Conservation (phyloP, 306 rosid genomes). For the Quercus dentata region DNA sequence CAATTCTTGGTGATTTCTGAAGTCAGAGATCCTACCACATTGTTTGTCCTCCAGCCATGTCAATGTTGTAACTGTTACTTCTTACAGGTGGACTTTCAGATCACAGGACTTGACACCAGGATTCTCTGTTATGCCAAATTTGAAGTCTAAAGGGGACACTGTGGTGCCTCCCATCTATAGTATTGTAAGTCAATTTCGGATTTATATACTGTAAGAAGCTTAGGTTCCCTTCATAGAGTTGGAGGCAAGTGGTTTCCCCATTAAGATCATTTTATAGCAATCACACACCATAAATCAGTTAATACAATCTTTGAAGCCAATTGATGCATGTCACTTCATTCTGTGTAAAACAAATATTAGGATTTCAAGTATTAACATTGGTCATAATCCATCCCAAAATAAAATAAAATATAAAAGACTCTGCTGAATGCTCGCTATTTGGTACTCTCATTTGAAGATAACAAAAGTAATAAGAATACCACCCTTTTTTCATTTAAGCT, state of each 20-base stretch:
- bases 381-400: not conserved
- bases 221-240: not conserved
- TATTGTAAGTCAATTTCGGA: conserved; percentile 47
- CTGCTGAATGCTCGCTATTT: not conserved
- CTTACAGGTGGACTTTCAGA: conserved; percentile 85
- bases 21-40: not conserved
- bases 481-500: not conserved
- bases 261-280: not conserved
- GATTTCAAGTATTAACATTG: not conserved
- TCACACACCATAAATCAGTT: not conserved
- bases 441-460: not conserved
- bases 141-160: conserved; percentile 50
- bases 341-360: not conserved
- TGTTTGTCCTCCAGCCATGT: not conserved
- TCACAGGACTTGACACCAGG: conserved; percentile 82
- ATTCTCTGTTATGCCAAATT: conserved; percentile 81
- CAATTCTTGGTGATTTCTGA: conserved; percentile 6
- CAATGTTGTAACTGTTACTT: conserved; percentile 1
- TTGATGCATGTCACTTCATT: not conserved
- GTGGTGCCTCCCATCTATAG: conserved; percentile 81
- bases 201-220: not conserved
- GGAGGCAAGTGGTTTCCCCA: not conserved
- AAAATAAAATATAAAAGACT: not conserved
- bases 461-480: not conserved
- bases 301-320: not conserved